Evolutionary conservation across 208 protist species (phyloP).

Genomic region (Leishmania major): DNA sequence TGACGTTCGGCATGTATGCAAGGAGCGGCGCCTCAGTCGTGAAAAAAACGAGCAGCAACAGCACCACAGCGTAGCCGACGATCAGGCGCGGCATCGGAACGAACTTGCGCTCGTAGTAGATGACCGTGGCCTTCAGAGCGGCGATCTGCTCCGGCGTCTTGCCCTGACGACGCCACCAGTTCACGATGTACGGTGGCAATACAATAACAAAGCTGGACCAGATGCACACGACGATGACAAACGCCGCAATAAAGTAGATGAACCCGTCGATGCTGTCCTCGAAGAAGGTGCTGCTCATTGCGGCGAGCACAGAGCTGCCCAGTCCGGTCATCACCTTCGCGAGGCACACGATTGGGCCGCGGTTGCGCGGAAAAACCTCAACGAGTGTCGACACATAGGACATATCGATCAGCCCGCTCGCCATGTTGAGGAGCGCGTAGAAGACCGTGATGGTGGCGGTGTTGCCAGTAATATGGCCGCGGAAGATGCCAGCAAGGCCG

Average conservation of each 20-base stretch:
- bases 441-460: constrained; percentile 53
- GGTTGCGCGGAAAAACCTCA: constrained; percentile 72
- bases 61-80: constrained; percentile 46
- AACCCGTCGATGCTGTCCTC: constrained; percentile 44
- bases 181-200: constrained; percentile 68
- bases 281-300: constrained; percentile 57
- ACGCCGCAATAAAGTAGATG: constrained; percentile 57
- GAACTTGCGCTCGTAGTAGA: constrained; percentile 58
- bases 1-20: constrained; percentile 43
- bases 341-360: constrained; percentile 60
- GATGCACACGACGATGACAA: constrained; percentile 44
- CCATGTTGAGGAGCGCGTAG: constrained; percentile 61
- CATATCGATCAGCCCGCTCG: constrained; percentile 54
- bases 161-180: constrained; percentile 59
- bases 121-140: constrained; percentile 28
- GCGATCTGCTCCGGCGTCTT: constrained; percentile 46
- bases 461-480: constrained; percentile 50
- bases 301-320: constrained; percentile 58
- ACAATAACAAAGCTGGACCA: constrained; percentile 48
- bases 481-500: constrained; percentile 43
- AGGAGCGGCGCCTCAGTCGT: constrained; percentile 54
- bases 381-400: constrained; percentile 56
- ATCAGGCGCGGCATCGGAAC: constrained; percentile 51
- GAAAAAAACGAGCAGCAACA: constrained; percentile 57
- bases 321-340: constrained; percentile 83